Conservation (phyloP, 73 alveolate species). For the Paramecium pentaurelia region DNA sequence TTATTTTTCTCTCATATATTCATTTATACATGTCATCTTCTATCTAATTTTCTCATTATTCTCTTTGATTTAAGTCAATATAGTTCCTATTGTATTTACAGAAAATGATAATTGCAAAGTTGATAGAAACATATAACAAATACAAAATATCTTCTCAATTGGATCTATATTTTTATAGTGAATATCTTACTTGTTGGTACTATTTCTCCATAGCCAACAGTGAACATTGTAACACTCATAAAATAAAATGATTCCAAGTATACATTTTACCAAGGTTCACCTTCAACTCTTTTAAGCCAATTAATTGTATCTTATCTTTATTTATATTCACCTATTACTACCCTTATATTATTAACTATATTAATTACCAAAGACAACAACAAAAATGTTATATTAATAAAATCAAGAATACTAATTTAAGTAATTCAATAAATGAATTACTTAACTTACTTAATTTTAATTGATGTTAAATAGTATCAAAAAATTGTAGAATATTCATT, state of each 20-base stretch:
- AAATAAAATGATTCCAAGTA: slow-evolving; percentile 29
- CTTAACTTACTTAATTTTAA: neutral
- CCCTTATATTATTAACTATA: neutral
- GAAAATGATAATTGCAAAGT: slow-evolving; percentile 2
- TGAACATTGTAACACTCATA: slow-evolving; percentile 47
- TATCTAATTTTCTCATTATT: slow-evolving; percentile 25
- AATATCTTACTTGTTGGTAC: neutral
- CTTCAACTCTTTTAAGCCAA: neutral
- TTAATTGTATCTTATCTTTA: neutral
- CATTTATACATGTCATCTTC: slow-evolving; percentile 41
- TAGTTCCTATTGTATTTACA: slow-evolving; percentile 52
- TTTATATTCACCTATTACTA: neutral
- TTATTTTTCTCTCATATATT: slow-evolving; percentile 50
- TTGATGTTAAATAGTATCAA: neutral
- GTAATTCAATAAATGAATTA: slow-evolving; percentile 8
- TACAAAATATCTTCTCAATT: slow-evolving; percentile 31
- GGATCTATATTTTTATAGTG: neutral
- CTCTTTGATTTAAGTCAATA: slow-evolving; percentile 20
- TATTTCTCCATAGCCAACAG: slow-evolving; percentile 47
- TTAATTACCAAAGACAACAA: neutral
- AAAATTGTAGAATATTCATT: neutral
- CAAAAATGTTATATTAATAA: slow-evolving; percentile 7
- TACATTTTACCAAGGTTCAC: neutral
- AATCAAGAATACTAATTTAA: neutral
- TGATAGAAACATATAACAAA: slow-evolving; percentile 31